phyloP scores from a whole-genome alignment of 371 early-diverging fungal species.

The Phascolomyces articulosus region DNA sequence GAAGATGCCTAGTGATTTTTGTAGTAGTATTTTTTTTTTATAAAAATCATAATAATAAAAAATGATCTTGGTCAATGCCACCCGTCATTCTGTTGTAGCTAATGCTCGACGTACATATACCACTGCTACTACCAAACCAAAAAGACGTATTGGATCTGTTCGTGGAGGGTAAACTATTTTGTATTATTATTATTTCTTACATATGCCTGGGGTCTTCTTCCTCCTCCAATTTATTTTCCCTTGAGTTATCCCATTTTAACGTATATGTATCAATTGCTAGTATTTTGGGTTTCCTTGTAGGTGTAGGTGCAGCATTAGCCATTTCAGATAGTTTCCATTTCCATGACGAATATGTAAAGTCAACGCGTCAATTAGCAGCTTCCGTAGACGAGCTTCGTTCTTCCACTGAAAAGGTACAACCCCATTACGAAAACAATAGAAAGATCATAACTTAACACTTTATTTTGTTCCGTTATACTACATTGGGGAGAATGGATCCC shows the following conservation, averaged over 20 bases:
- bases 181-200: no score
- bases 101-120: conserved; percentile 8
- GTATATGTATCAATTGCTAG: conserved; percentile 6
- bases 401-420: conserved; percentile 19
- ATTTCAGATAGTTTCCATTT: conserved; percentile 20
- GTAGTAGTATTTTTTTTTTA: background rate
- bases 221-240: no score
- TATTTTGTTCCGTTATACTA: no score
- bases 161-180: conserved; percentile 22
- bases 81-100: conserved; percentile 4
- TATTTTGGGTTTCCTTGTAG: conserved; percentile 19
- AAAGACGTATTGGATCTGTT: conserved; percentile 9
- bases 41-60: background rate
- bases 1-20: no score
- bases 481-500: no score
- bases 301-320: conserved; percentile 16
- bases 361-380: conserved; percentile 24
- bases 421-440: no score
- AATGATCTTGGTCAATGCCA: background rate
- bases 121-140: conserved; percentile 4
- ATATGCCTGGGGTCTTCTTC: no score
- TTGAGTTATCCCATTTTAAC: no score
- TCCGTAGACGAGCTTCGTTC: conserved; percentile 20
- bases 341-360: conserved; percentile 20
- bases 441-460: no score